phyloP scores from a whole-genome alignment of 139 green algal species.

The Chlorella vulgaris region DNA sequence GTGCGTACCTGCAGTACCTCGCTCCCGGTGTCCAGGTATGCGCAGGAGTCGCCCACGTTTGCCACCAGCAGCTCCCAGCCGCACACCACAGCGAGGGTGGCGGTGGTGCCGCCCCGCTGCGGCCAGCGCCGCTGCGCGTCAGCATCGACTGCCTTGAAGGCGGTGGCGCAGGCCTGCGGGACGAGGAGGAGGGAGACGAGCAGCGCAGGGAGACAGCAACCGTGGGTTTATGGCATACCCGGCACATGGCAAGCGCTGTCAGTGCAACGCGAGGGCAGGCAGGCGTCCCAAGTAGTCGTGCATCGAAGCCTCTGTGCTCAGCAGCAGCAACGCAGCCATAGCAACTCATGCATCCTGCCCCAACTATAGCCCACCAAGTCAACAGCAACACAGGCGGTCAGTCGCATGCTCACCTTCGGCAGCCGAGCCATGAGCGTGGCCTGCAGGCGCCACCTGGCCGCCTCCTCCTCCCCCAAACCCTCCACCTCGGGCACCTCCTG shows the following conservation, averaged over 20 bases:
- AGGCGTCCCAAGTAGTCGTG: no score
- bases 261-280: no score
- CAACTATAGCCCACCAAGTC: neutral
- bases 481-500: conserved; percentile 24
- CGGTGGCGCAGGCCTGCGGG: conserved; percentile 25
- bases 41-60: conserved; percentile 71
- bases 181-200: neutral
- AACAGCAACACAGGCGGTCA: neutral
- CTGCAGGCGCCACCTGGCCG: conserved; percentile 47
- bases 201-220: no score
- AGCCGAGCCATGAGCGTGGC: conserved; percentile 37
- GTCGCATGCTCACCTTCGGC: conserved; percentile 21
- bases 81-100: conserved; percentile 73
- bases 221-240: no score
- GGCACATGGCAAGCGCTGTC: no score
- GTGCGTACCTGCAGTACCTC: conserved; percentile 62
- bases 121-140: conserved; percentile 27
- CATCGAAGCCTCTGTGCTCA: neutral
- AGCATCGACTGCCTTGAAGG: conserved; percentile 29
- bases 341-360: neutral
- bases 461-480: conserved; percentile 30
- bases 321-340: neutral
- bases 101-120: conserved; percentile 70
- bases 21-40: conserved; percentile 68
- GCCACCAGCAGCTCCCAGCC: conserved; percentile 66